Conservation (phyloP, 768 basidiomycete genomes). For the Pholiota microspora region DNA sequence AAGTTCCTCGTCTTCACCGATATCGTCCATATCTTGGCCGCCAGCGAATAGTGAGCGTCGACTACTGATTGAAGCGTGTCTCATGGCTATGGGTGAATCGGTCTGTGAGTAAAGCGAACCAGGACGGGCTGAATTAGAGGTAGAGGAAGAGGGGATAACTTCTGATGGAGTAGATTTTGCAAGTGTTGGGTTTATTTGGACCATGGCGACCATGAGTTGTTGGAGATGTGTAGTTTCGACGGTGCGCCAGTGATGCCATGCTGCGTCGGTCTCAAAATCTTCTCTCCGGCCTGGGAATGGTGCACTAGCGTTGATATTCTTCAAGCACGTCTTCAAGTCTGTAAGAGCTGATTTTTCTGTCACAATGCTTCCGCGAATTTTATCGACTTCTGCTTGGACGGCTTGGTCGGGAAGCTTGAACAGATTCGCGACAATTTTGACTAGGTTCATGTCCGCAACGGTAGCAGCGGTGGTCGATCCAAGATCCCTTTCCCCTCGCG, state of each 20-base stretch:
- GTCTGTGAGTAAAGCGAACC: slow-evolving; percentile 50
- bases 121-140: slow-evolving; percentile 49
- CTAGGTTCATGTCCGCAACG: slow-evolving; percentile 77
- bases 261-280: slow-evolving; percentile 81
- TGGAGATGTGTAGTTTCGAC: slow-evolving; percentile 82
- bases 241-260: slow-evolving; percentile 82
- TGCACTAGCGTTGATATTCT: slow-evolving; percentile 83
- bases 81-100: slow-evolving; percentile 37
- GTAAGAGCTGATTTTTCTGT: slow-evolving; percentile 86
- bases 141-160: slow-evolving; percentile 38
- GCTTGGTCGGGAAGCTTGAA: slow-evolving; percentile 74
- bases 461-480: slow-evolving; percentile 37
- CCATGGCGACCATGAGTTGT: slow-evolving; percentile 86
- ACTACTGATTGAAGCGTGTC: slow-evolving; percentile 65
- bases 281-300: slow-evolving; percentile 83
- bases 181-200: slow-evolving; percentile 81
- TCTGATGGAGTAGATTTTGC: slow-evolving; percentile 75
- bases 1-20: slow-evolving; percentile 55
- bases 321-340: slow-evolving; percentile 91
- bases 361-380: slow-evolving; percentile 55
- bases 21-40: slow-evolving; percentile 28
- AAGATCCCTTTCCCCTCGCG: slow-evolving; percentile 53
- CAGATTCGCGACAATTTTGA: slow-evolving; percentile 61
- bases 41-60: slow-evolving; percentile 55
- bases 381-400: slow-evolving; percentile 73